These are phyloP conservation scores for Lanzia echinophila DNA, from an alignment of 2,329 filamentous ascomycete species.

Conservation along the genomic window DNA sequence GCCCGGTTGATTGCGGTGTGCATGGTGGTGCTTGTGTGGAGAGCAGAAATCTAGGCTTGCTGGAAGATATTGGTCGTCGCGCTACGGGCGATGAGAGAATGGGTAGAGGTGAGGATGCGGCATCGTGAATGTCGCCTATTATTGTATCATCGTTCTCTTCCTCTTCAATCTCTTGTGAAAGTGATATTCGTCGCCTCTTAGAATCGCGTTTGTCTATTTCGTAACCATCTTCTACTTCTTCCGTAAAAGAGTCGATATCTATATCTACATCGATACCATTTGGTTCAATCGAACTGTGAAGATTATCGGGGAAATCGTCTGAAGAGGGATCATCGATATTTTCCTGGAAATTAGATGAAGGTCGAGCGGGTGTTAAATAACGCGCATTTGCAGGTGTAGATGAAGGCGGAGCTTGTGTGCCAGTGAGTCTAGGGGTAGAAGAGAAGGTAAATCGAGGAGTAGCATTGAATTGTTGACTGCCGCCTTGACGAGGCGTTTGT, in stretches of 20 bases:
- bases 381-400: slow-evolving; percentile 24
- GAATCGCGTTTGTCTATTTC: slow-evolving; percentile 17
- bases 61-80: slow-evolving; percentile 14
- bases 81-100: slow-evolving; percentile 23
- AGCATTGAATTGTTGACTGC: slow-evolving; percentile 29
- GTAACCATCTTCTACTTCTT: slow-evolving; percentile 19
- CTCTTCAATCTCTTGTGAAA: slow-evolving; percentile 11
- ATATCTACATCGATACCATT: slow-evolving; percentile 18
- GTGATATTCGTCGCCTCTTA: slow-evolving; percentile 27
- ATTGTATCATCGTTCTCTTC: slow-evolving; percentile 7
- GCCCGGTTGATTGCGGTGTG: slow-evolving; percentile 11
- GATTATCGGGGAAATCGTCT: slow-evolving; percentile 8
- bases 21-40: slow-evolving; percentile 19
- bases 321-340: slow-evolving; percentile 19
- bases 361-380: slow-evolving; percentile 23
- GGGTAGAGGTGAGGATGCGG: slow-evolving; percentile 18
- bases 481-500: slow-evolving; percentile 18
- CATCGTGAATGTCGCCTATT: slow-evolving; percentile 10
- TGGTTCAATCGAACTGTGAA: slow-evolving; percentile 25
- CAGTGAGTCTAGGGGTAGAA: slow-evolving; percentile 23
- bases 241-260: slow-evolving; percentile 12
- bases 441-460: slow-evolving; percentile 30
- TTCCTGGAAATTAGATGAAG: slow-evolving; percentile 15
- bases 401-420: slow-evolving; percentile 18
- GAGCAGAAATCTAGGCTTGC: slow-evolving; percentile 28